Evolutionary conservation across 78 protist species (phyloP), one percentile per base, ranked within the genome.

Genomic region (Monocercomonoides exilis): DNA sequence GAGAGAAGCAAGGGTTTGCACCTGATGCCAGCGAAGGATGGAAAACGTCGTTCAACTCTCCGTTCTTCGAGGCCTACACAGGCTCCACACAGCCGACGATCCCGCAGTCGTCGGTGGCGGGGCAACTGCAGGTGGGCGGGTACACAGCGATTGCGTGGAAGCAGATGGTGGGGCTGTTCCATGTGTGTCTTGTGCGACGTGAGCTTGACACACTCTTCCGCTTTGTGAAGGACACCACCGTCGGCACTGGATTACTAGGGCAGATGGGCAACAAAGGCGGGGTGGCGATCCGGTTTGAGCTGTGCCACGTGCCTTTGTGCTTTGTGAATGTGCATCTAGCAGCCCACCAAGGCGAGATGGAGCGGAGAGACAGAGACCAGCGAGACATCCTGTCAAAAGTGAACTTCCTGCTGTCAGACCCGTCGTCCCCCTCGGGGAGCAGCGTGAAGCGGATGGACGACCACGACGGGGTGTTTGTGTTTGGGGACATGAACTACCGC

Each of bases 401-500:
- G 84, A 21, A 21, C 21, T 80, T 80, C 70, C 70, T 29, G 35
- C 35, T 54, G 35, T 29, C 70, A 21, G 70, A 54, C 70, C 70
- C 21, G 70, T n/a, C n/a, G n/a, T n/a, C n/a, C n/a, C n/a, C n/a
- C n/a, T n/a, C n/a, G n/a, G n/a, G n/a, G n/a, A n/a, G n/a, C n/a
- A n/a, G n/a, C n/a, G n/a, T n/a, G n/a, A n/a, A n/a, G n/a, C n/a
- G n/a, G n/a, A n/a, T 54, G 35, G 21, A 54, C 29, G 70, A 54
- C 70, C 70, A 54, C 70, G 70, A 54, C 70, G 21, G 29, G 21
- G 70, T 84, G 77, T 84, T 84, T 35, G 42, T 46, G 86, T 11
- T 84, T 5, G 86, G 86, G 42, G 86, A 84, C 54, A 33, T 84
- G 21, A 84, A 84, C 70, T 84, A 84, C 70, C 4, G 86, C 6